A percentile compares a stretch with the other conserved stretches of the same genome.
phyloP scores from a whole-genome alignment of 192 early-diverging fungal genomes.

The Entomortierella lignicola region DNA sequence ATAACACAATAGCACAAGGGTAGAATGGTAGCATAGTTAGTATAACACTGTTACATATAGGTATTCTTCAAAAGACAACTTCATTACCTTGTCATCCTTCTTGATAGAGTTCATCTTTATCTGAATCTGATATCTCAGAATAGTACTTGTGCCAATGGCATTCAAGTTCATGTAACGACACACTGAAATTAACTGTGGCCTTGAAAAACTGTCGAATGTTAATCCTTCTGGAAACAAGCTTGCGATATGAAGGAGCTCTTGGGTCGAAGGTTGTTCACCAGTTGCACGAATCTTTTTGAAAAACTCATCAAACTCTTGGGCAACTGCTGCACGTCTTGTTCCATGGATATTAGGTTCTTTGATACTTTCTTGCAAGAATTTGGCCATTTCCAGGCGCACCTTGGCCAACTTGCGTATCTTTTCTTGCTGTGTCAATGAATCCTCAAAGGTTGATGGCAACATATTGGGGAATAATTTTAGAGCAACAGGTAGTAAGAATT shows the following conservation, averaged over 20 bases:
- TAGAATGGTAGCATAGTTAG: too few relatives aligned
- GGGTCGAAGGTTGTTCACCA: slow-evolving; percentile 84
- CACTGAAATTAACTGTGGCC: slow-evolving; percentile 85
- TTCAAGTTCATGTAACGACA: slow-evolving; percentile 95
- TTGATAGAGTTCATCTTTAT: slow-evolving; percentile 87
- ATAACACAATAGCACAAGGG: slow-evolving; percentile 84
- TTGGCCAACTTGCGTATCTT: slow-evolving; percentile 93
- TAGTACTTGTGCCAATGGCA: slow-evolving; percentile 96
- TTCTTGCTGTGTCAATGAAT: slow-evolving; percentile 89
- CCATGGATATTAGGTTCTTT: slow-evolving; percentile 78
- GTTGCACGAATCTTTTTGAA: slow-evolving; percentile 86
- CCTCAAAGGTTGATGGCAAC: slow-evolving; percentile 96
- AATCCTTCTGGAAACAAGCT: slow-evolving; percentile 55
- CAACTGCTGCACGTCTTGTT: slow-evolving; percentile 62
- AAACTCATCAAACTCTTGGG: slow-evolving; percentile 79
- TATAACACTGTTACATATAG: too few relatives aligned
- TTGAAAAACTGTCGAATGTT: slow-evolving; percentile 64
- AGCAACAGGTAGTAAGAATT: slow-evolving; percentile 90
- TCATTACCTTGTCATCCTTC: slow-evolving; percentile 80
- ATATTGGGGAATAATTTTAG: slow-evolving; percentile 96
- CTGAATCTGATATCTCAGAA: slow-evolving; percentile 92
- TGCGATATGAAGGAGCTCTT: slow-evolving; percentile 55
- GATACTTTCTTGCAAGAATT: slow-evolving; percentile 95
- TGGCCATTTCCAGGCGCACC: slow-evolving; percentile 94
- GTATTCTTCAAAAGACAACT: too few relatives aligned